phyloP scores from a whole-genome alignment of 306 rosid species.

The Amphicarpaea edgeworthii region DNA sequence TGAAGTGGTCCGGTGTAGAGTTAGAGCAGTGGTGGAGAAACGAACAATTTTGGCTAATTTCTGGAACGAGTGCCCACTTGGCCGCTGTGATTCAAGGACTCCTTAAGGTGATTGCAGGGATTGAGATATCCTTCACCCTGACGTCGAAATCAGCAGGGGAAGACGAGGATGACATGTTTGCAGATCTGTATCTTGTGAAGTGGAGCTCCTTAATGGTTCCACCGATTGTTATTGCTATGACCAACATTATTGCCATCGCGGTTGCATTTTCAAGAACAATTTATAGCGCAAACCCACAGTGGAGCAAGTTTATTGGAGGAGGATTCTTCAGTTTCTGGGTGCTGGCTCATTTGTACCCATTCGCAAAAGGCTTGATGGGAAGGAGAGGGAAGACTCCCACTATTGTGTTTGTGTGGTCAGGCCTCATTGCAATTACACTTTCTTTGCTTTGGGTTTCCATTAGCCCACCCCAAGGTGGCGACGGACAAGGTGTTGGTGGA shows the following conservation, averaged over 20 bases:
- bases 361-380: constrained; percentile 3
- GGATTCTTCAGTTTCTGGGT: constrained; percentile 3
- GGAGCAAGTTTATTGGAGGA: constrained; percentile 1
- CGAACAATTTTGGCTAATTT: not conserved
- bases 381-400: constrained; percentile 4
- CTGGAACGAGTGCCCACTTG: constrained; percentile 3
- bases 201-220: constrained; percentile 11
- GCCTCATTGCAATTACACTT: not conserved
- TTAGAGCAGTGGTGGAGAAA: constrained; percentile 7
- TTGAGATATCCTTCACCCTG: not conserved
- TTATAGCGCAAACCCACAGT: not conserved
- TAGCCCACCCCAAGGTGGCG: not conserved
- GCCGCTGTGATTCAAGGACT: not conserved
- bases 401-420: not conserved
- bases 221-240: not conserved
- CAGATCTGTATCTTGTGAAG: not conserved
- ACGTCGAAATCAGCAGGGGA: not conserved
- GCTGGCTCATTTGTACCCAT: not conserved
- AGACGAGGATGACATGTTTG: not conserved
- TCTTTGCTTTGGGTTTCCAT: constrained; percentile 3
- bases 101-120: not conserved
- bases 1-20: not conserved
- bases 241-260: not conserved
- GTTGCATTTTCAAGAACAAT: not conserved
- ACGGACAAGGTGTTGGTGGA: not conserved